phyloP scores from a whole-genome alignment of 192 early-diverging fungal species.

The Coemansia sp. region DNA sequence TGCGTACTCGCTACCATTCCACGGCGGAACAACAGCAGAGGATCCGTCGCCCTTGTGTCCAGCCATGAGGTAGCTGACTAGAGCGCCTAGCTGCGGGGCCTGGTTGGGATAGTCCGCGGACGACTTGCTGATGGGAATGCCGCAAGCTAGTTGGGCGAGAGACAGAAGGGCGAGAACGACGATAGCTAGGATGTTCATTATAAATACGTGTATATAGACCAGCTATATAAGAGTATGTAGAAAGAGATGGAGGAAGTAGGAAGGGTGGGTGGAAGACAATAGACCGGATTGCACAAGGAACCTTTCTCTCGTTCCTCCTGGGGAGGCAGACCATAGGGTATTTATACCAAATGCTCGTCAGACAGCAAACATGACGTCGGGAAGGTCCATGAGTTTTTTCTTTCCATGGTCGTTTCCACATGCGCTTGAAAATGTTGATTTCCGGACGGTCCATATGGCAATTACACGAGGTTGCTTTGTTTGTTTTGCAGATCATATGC shows the following conservation, averaged over 20 bases:
- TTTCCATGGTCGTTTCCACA: too few species aligned
- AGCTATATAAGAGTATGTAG: conserved; percentile 35
- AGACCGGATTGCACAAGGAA: conserved; percentile 8
- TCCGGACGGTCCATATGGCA: not conserved
- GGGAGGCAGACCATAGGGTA: not conserved
- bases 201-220: conserved; percentile 23
- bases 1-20: not conserved
- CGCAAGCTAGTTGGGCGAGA: not conserved
- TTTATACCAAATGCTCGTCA: too few species aligned
- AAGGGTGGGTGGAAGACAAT: not conserved
- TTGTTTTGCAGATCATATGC: not conserved
- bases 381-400: too few species aligned
- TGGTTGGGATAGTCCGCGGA: too few species aligned
- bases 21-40: not conserved
- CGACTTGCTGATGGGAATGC: too few species aligned
- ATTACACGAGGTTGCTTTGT: too few species aligned
- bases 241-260: not conserved
- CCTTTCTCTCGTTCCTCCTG: not conserved
- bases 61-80: conserved; percentile 3
- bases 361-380: too few species aligned
- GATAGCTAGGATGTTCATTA: not conserved
- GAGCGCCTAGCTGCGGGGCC: not conserved
- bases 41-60: not conserved
- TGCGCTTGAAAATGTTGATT: too few species aligned
- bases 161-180: not conserved